Evolutionary conservation across 164 flowering plant species (phyloP).

Genomic region (Echeveria elegans): DNA sequence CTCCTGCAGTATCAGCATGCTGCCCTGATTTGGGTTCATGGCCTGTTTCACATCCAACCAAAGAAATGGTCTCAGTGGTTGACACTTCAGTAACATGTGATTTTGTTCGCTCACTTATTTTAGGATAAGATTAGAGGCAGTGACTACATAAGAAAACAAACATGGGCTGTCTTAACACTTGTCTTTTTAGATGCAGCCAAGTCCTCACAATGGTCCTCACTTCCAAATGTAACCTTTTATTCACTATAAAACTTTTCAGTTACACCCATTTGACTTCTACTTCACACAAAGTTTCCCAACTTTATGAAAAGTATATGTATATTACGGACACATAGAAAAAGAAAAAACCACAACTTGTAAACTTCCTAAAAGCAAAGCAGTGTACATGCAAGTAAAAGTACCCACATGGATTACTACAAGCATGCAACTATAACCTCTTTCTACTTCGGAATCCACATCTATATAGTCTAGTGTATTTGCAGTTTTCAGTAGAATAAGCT

Average conservation of each 20-base stretch:
- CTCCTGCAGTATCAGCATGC: conserved; percentile 90
- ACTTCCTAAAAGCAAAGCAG: neutral
- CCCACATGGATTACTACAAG: neutral
- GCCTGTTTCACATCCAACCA: conserved; percentile 37
- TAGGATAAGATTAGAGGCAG: neutral
- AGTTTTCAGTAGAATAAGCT: neutral
- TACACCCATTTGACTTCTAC: neutral
- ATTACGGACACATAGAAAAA: neutral
- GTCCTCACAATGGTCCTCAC: conserved; percentile 15
- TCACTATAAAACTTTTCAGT: neutral
- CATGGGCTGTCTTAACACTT: neutral
- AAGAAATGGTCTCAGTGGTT: neutral
- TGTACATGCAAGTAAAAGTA: neutral
- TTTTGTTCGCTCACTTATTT: conserved; percentile 13
- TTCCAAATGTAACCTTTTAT: conserved; percentile 8
- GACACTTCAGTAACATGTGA: conserved; percentile 1
- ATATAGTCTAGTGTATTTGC: neutral
- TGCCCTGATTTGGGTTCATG: conserved; percentile 76
- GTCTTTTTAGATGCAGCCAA: conserved; percentile 36
- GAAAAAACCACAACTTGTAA: neutral
- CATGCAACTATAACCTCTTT: neutral
- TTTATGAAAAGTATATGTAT: neutral
- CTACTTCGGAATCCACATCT: neutral
- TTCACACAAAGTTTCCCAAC: neutral
- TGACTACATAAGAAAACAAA: conserved; percentile 5